These are phyloP conservation scores for Hemileia vastatrix DNA, from an alignment of 1,284 basidiomycete genomes.

Conservation along the genomic window DNA sequence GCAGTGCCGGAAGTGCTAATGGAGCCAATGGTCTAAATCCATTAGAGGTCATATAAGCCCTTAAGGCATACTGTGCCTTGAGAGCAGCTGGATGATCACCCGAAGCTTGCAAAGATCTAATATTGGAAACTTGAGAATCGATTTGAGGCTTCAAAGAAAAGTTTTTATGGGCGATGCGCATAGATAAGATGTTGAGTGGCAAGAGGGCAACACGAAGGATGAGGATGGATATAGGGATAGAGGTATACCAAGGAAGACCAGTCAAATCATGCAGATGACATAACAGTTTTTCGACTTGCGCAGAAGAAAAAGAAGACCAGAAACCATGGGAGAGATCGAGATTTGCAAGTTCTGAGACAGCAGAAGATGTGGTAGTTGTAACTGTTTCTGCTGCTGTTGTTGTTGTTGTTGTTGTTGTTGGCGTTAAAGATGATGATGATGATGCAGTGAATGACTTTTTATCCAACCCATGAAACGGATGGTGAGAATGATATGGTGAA, in stretches of 20 bases:
- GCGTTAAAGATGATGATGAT: too few relatives aligned
- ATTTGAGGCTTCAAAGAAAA: slow-evolving; percentile 5
- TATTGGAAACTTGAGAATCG: slow-evolving; percentile 5
- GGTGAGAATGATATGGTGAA: too few relatives aligned
- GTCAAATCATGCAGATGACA: slow-evolving; percentile 7
- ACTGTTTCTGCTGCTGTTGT: too few relatives aligned
- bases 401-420: too few relatives aligned
- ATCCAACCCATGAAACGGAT: too few relatives aligned
- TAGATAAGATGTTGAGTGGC: slow-evolving; percentile 16
- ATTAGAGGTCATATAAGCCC: slow-evolving; percentile 10
- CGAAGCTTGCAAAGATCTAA: slow-evolving; percentile 8
- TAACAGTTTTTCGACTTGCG: slow-evolving; percentile 3
- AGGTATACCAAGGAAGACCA: slow-evolving; percentile 8
- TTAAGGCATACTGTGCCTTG: slow-evolving; percentile 4
- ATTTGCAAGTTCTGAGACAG: slow-evolving; percentile 1
- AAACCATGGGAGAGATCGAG: slow-evolving; percentile 18
- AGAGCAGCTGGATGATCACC: slow-evolving; percentile 8
- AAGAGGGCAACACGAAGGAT: slow-evolving; percentile 2
- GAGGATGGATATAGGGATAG: slow-evolving; percentile 14
- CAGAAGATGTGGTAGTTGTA: too few relatives aligned
- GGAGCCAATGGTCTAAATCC: slow-evolving; percentile 15
- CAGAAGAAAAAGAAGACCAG: slow-evolving; percentile 3
- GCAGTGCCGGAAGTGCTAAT: slow-evolving; percentile 8
- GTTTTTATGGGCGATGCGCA: slow-evolving; percentile 9
- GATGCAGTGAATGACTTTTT: too few relatives aligned